Evolutionary conservation across 768 basidiomycete species (phyloP).

Genomic region (Leccinum obscurum): DNA sequence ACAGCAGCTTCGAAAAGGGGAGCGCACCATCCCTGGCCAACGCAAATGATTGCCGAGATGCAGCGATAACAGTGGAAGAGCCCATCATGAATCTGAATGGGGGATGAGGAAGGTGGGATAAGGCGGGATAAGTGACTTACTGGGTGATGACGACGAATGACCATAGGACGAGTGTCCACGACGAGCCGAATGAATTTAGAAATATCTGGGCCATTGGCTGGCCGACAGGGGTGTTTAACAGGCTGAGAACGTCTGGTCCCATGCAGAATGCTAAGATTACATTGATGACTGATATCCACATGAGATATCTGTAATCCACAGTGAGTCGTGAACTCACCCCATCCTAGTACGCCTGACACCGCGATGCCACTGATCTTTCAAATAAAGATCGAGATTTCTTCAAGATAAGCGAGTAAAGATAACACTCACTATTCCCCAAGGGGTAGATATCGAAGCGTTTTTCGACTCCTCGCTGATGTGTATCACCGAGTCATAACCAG

Average conservation of each 20-base stretch:
- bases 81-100: conserved; percentile 45
- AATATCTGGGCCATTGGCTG: conserved; percentile 45
- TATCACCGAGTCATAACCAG: conserved; percentile 41
- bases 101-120: background rate
- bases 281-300: conserved; percentile 41
- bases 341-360: conserved; percentile 47
- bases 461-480: conserved; percentile 54
- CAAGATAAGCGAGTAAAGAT: background rate
- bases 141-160: conserved; percentile 49
- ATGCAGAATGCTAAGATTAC: conserved; percentile 55
- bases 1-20: conserved; percentile 52
- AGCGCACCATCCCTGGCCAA: conserved; percentile 60
- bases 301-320: background rate
- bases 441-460: conserved; percentile 54
- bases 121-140: conserved; percentile 24
- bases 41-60: conserved; percentile 57
- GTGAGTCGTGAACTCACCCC: conserved; percentile 30
- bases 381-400: conserved; percentile 13
- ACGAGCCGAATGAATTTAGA: conserved; percentile 40
- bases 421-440: conserved; percentile 51
- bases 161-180: conserved; percentile 50
- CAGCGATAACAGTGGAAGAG: conserved; percentile 41
- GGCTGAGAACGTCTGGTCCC: conserved; percentile 45
- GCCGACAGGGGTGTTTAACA: conserved; percentile 31
- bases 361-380: conserved; percentile 36